phyloP scores from a whole-genome alignment of 108 stramenopile genomes.

The Stephanodiscus minutulus region DNA sequence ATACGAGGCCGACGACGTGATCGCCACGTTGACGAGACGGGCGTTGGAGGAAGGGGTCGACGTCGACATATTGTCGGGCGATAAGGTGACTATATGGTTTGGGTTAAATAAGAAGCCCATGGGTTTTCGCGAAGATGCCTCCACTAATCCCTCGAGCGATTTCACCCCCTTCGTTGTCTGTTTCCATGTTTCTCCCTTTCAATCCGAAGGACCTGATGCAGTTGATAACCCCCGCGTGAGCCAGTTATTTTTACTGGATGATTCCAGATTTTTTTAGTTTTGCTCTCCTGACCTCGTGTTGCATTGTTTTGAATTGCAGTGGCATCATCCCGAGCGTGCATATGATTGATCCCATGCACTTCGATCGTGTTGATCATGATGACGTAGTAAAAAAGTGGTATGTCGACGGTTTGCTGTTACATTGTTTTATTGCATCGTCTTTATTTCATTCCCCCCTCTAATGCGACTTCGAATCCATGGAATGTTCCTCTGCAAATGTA shows the following conservation, averaged over 20 bases:
- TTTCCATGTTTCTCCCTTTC: neutral
- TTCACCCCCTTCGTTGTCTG: too few relatives aligned
- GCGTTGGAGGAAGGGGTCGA: slow-evolving; percentile 67
- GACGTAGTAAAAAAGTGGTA: slow-evolving; percentile 77
- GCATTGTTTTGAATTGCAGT: slow-evolving; percentile 2
- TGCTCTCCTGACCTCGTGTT: neutral
- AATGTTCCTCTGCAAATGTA: neutral
- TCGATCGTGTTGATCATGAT: slow-evolving; percentile 59
- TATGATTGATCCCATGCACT: slow-evolving; percentile 87
- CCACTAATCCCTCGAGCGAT: neutral
- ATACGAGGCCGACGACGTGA: slow-evolving; percentile 92
- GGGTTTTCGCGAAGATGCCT: neutral
- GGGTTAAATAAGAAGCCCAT: too few relatives aligned
- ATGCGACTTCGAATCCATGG: neutral
- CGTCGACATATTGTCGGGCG: slow-evolving; percentile 77
- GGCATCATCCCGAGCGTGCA: slow-evolving; percentile 49
- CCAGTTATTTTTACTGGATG: neutral
- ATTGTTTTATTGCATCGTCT: neutral
- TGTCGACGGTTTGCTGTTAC: neutral
- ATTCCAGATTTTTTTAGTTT: neutral
- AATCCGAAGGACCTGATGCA: slow-evolving; percentile 78
- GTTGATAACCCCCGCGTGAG: slow-evolving; percentile 63
- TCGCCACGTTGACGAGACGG: slow-evolving; percentile 75
- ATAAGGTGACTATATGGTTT: slow-evolving; percentile 60
- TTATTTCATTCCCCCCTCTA: neutral